A percentile compares a stretch with the other conserved stretches of the same genome.
Conservation (phyloP, 2,329 filamentous ascomycete genomes). For the Colletotrichum camelliae region DNA sequence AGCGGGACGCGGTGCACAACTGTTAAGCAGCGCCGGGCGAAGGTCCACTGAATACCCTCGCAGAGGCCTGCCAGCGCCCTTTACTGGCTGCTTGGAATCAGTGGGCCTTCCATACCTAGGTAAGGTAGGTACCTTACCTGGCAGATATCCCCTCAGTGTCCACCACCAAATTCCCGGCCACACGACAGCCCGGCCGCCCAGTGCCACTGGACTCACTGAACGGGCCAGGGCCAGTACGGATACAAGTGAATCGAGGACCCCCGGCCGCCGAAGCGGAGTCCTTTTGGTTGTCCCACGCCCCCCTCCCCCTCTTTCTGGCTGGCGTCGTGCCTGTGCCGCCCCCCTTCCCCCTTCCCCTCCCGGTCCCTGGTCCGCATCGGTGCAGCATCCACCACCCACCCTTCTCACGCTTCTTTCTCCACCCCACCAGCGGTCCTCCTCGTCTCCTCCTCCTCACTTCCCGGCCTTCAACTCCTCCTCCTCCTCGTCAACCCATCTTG, state of each 20-base stretch:
- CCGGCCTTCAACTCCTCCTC: background rate
- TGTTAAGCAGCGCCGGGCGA: background rate
- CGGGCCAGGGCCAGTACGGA: background rate
- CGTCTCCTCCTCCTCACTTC: background rate
- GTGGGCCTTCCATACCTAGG: background rate
- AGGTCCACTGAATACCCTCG: slow-evolving; percentile 15
- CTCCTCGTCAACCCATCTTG: background rate
- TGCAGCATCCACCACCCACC: background rate
- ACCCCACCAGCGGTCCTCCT: background rate
- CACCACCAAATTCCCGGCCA: background rate
- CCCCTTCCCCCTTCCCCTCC: background rate
- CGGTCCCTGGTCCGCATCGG: background rate
- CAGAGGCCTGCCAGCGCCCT: slow-evolving; percentile 4
- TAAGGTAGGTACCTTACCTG: background rate
- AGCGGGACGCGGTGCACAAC: background rate
- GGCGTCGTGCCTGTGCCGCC: background rate
- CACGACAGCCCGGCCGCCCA: background rate
- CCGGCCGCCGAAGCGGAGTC: background rate
- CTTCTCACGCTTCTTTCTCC: background rate
- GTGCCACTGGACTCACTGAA: background rate
- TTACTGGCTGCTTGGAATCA: background rate
- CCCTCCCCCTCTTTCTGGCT: background rate
- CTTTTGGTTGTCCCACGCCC: background rate
- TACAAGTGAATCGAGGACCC: background rate
- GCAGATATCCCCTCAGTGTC: background rate